phyloP scores from a whole-genome alignment of 2,329 filamentous ascomycete species.

The Talaromyces marneffei region DNA sequence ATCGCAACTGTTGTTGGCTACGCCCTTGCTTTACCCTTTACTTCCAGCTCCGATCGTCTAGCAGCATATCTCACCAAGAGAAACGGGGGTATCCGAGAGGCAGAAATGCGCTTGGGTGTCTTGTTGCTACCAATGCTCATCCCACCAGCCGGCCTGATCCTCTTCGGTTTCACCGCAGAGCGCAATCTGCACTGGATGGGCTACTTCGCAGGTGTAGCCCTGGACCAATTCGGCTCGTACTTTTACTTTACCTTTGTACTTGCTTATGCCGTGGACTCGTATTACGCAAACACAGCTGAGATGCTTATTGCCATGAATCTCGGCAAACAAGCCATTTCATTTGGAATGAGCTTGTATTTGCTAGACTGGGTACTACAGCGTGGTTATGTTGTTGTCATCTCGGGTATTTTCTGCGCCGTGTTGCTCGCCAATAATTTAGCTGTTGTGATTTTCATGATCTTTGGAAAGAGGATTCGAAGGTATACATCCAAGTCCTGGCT shows the following conservation, averaged over 20 bases:
- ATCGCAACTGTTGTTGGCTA: slow-evolving; percentile 35
- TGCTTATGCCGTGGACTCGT: slow-evolving; percentile 56
- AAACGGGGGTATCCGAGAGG: slow-evolving; percentile 37
- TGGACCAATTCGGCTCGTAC: slow-evolving; percentile 47
- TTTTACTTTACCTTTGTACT: slow-evolving; percentile 56
- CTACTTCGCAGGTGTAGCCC: slow-evolving; percentile 48
- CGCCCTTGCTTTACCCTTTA: slow-evolving; percentile 42
- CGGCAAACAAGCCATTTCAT: slow-evolving; percentile 53
- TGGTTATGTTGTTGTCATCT: slow-evolving; percentile 50
- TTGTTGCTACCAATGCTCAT: slow-evolving; percentile 27
- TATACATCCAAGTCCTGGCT: slow-evolving; percentile 46
- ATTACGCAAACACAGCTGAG: slow-evolving; percentile 55
- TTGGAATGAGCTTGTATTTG: slow-evolving; percentile 48
- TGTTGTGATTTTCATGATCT: slow-evolving; percentile 47
- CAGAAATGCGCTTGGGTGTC: slow-evolving; percentile 38
- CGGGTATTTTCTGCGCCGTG: slow-evolving; percentile 47
- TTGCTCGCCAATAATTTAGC: slow-evolving; percentile 47
- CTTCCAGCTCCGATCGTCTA: slow-evolving; percentile 36
- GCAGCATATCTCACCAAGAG: slow-evolving; percentile 34
- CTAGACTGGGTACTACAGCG: slow-evolving; percentile 47
- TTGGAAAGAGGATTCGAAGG: slow-evolving; percentile 46
- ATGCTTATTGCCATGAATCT: slow-evolving; percentile 58
- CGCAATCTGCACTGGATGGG: slow-evolving; percentile 30
- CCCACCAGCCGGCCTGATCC: slow-evolving; percentile 27
- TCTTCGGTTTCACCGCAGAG: slow-evolving; percentile 30